These are phyloP conservation scores for Cenchrus purpureus DNA, from an alignment of 176 grass and related monocot genomes.

Conservation along the genomic window DNA sequence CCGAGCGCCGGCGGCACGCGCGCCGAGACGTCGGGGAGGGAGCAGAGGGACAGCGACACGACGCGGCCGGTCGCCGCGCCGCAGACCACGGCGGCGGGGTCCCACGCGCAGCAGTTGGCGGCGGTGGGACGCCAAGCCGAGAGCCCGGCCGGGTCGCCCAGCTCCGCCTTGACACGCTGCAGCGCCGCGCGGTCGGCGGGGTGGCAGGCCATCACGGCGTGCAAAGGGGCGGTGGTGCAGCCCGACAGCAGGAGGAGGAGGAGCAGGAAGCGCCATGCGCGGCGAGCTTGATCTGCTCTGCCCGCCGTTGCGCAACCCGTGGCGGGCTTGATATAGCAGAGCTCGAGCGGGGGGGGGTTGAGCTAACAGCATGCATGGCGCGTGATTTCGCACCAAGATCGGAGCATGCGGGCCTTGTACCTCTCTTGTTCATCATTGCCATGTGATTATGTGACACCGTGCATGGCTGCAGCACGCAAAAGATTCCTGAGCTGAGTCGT, in stretches of 20 bases:
- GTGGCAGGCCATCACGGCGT: constrained; percentile 42
- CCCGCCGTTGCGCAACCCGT: neutral
- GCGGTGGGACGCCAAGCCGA: constrained; percentile 50
- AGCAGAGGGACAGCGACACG: constrained; percentile 44
- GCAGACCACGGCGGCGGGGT: constrained; percentile 40
- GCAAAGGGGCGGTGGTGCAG: neutral
- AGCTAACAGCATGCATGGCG: neutral
- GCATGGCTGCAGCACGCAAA: neutral
- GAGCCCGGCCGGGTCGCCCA: constrained; percentile 63
- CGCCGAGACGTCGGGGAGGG: constrained; percentile 32
- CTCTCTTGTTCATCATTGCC: too few species aligned
- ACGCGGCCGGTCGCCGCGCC: constrained; percentile 43
- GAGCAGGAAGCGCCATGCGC: neutral
- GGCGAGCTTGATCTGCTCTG: neutral
- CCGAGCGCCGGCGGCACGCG: constrained; percentile 59
- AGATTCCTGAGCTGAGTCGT: neutral
- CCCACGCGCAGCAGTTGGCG: constrained; percentile 68
- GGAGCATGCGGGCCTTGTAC: neutral
- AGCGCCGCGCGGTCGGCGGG: constrained; percentile 53
- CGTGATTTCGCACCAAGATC: neutral
- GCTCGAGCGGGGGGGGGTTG: neutral
- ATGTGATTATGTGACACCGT: too few species aligned
- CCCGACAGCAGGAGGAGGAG: constrained; percentile 22
- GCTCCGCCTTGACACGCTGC: constrained; percentile 56
- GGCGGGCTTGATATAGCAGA: neutral